Evolutionary conservation across 2,329 filamentous ascomycete genomes (phyloP).

Genomic region (Thielaviopsis punctulata): DNA sequence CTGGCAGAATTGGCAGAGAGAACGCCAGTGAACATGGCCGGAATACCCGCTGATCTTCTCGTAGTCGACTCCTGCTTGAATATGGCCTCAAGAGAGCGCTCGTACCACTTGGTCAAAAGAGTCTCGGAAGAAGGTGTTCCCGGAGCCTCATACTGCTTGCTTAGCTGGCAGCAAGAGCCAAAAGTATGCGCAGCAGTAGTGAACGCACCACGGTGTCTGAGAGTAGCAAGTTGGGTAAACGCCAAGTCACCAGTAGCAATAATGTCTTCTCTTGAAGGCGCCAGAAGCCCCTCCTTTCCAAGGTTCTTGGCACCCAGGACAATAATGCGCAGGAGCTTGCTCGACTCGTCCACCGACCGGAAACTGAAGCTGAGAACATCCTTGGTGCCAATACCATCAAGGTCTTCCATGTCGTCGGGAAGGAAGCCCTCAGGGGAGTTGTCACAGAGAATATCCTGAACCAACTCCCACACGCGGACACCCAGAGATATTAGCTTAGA

Average conservation of each 20-base stretch:
- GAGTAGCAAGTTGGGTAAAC: constrained; percentile 63
- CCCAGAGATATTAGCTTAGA: constrained; percentile 32
- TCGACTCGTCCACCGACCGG: constrained; percentile 84
- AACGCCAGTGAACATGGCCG: constrained; percentile 69
- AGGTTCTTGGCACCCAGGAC: constrained; percentile 35
- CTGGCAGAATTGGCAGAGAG: constrained; percentile 45
- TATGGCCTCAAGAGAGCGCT: constrained; percentile 54
- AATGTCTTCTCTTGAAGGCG: constrained; percentile 38
- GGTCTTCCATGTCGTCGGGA: constrained; percentile 56
- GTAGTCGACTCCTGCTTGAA: constrained; percentile 66
- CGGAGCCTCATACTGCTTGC: constrained; percentile 28
- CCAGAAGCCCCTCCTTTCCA: constrained; percentile 25
- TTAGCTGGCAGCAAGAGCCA: constrained; percentile 54
- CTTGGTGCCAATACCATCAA: constrained; percentile 61
- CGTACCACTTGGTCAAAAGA: constrained; percentile 54
- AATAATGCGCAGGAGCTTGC: constrained; percentile 52
- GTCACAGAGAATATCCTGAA: constrained; percentile 67
- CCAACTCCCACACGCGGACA: constrained; percentile 55
- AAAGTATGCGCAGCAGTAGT: constrained; percentile 87
- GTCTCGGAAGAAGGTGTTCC: constrained; percentile 18
- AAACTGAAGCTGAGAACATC: constrained; percentile 90
- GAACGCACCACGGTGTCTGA: constrained; percentile 84
- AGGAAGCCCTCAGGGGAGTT: constrained; percentile 87
- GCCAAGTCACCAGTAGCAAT: constrained; percentile 52
- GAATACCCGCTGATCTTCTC: constrained; percentile 78